Evolutionary conservation across 2,329 filamentous ascomycete species (phyloP).

Genomic region (Ceratocystiopsis sp.): DNA sequence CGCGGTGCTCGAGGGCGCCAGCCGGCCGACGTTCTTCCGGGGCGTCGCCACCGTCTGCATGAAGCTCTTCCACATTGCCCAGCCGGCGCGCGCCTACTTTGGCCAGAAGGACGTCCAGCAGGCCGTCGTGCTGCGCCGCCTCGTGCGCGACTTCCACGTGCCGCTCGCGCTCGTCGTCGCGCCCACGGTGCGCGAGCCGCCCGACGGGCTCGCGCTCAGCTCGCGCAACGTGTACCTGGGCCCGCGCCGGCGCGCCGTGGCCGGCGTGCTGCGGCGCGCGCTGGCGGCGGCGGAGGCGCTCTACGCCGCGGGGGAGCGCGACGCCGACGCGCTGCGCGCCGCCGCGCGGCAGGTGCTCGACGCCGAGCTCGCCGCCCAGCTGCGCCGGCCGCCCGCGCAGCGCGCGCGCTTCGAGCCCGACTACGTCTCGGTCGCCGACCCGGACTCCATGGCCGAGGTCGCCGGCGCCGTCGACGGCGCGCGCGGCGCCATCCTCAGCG

Average conservation of each 20-base stretch:
- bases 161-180: constrained; percentile 58
- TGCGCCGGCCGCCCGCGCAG: constrained; percentile 36
- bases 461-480: constrained; percentile 43
- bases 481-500: constrained; percentile 70
- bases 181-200: constrained; percentile 53
- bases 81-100: constrained; percentile 71
- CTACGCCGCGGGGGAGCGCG: constrained; percentile 24
- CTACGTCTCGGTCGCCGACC: constrained; percentile 82
- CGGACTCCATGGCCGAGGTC: constrained; percentile 66
- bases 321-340: constrained; percentile 47
- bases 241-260: constrained; percentile 50
- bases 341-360: constrained; percentile 47
- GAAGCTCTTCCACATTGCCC: constrained; percentile 76
- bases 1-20: constrained; percentile 66
- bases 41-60: constrained; percentile 94
- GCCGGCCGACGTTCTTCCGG: constrained; percentile 84
- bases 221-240: constrained; percentile 91
- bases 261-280: constrained; percentile 53
- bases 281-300: constrained; percentile 39
- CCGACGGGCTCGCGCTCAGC: constrained; percentile 75
- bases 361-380: constrained; percentile 41
- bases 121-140: constrained; percentile 70
- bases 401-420: constrained; percentile 68
- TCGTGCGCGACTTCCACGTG: constrained; percentile 78
- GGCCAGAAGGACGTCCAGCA: constrained; percentile 98